These are phyloP conservation scores for Paramarasmius palmivorus DNA, from an alignment of 1,284 basidiomycete genomes.

Conservation along the genomic window DNA sequence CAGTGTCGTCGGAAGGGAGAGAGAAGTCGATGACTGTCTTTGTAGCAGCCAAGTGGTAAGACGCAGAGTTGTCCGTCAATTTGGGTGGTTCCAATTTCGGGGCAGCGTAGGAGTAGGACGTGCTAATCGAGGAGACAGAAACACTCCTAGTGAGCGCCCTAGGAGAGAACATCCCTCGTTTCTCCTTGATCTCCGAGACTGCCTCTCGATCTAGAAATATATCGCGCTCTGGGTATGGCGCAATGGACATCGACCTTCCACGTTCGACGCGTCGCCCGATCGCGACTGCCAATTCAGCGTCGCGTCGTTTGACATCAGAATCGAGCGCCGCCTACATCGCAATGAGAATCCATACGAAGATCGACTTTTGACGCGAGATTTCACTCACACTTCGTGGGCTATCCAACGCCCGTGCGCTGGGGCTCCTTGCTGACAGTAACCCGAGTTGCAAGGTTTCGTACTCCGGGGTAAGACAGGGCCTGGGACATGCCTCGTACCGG, in stretches of 20 bases:
- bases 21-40: slow-evolving; percentile 43
- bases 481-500: neutral
- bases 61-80: slow-evolving; percentile 36
- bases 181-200: neutral
- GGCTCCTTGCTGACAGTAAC: neutral
- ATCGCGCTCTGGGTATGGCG: too few species aligned
- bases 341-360: neutral
- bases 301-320: slow-evolving; percentile 1
- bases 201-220: too few species aligned
- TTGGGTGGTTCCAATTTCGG: slow-evolving; percentile 21
- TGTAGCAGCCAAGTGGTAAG: slow-evolving; percentile 35
- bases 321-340: neutral
- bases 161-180: neutral
- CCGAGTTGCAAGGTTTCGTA: slow-evolving; percentile 1
- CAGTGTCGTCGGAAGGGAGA: slow-evolving; percentile 17
- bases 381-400: slow-evolving; percentile 1
- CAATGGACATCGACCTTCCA: too few species aligned
- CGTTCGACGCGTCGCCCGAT: neutral
- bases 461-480: neutral
- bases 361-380: neutral
- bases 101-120: slow-evolving; percentile 18
- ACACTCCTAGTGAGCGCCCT: slow-evolving; percentile 36
- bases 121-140: slow-evolving; percentile 32
- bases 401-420: neutral
- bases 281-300: neutral